Evolutionary conservation across 768 basidiomycete genomes (phyloP).

Genomic region (Trametes punicea): DNA sequence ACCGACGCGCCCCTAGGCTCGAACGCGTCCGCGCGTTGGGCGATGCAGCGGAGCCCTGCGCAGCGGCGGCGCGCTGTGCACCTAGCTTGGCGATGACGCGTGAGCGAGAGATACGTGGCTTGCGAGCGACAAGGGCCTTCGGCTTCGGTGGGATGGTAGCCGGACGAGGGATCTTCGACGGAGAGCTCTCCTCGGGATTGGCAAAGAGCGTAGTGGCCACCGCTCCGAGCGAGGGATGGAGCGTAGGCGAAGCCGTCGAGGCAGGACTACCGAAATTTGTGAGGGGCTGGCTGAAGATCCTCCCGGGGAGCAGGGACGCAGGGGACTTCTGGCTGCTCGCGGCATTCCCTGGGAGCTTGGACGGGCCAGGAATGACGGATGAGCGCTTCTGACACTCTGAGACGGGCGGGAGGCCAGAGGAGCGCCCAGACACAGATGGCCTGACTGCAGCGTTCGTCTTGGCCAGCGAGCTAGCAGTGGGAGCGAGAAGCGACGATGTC

Average conservation of each 20-base stretch:
- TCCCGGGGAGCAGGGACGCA: slow-evolving; percentile 27
- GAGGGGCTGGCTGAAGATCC: slow-evolving; percentile 56
- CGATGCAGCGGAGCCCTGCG: slow-evolving; percentile 26
- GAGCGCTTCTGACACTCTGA: slow-evolving; percentile 19
- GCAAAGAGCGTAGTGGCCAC: slow-evolving; percentile 30
- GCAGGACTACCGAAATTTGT: slow-evolving; percentile 23
- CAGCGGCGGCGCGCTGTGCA: slow-evolving; percentile 58
- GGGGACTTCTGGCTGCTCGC: slow-evolving; percentile 32
- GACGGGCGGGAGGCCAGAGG: slow-evolving; percentile 11
- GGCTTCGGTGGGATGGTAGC: slow-evolving; percentile 27
- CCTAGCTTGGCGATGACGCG: slow-evolving; percentile 75
- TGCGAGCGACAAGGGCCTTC: slow-evolving; percentile 43
- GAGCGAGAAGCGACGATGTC: slow-evolving; percentile 55
- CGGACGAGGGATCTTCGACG: slow-evolving; percentile 14
- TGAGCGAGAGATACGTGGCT: slow-evolving; percentile 78
- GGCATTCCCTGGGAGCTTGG: slow-evolving; percentile 16
- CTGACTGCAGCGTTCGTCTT: slow-evolving; percentile 36
- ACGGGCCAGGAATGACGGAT: slow-evolving; percentile 12
- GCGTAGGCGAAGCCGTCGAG: slow-evolving; percentile 17
- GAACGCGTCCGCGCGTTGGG: slow-evolving; percentile 40
- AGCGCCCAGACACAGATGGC: slow-evolving; percentile 9
- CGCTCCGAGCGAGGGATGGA: slow-evolving; percentile 29
- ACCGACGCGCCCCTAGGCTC: slow-evolving; percentile 40
- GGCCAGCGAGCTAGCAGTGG: slow-evolving; percentile 75
- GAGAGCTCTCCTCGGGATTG: slow-evolving; percentile 11